phyloP scores from a whole-genome alignment of 1,139 yeast genomes.

The Hansenula sp. region DNA sequence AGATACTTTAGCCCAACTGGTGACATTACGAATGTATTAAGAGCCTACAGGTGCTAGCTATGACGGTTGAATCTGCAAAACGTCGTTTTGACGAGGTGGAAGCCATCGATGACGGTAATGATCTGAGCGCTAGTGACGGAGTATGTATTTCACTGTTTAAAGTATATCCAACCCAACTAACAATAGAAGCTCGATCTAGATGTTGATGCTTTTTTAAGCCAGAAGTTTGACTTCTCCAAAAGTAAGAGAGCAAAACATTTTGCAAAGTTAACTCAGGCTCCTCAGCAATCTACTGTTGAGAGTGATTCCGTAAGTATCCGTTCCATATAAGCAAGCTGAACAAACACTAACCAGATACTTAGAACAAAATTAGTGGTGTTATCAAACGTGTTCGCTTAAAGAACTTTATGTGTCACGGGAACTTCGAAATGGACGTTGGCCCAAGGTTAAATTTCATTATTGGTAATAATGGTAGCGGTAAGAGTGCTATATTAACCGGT shows the following conservation, averaged over 20 bases:
- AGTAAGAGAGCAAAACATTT: slow-evolving; percentile 9
- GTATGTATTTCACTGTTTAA: not conserved
- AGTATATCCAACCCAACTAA: not conserved
- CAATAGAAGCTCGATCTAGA: slow-evolving; percentile 7
- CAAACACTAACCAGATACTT: not conserved
- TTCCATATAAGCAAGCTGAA: too few relatives aligned
- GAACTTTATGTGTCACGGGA: slow-evolving; percentile 84
- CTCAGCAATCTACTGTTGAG: not conserved
- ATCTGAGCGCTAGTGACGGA: not conserved
- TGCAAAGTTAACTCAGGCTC: not conserved
- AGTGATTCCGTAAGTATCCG: slow-evolving; percentile 3
- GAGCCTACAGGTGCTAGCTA: not conserved
- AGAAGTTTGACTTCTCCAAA: slow-evolving; percentile 5
- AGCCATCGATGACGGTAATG: not conserved
- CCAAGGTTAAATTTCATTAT: slow-evolving; percentile 86
- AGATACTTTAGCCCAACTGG: too few relatives aligned
- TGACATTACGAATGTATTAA: not conserved
- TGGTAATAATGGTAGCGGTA: slow-evolving; percentile 95
- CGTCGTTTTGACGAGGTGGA: not conserved
- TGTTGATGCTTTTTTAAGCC: slow-evolving; percentile 16
- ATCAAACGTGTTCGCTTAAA: slow-evolving; percentile 53
- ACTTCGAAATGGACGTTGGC: slow-evolving; percentile 71
- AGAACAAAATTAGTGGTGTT: slow-evolving; percentile 23
- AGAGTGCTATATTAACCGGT: slow-evolving; percentile 89
- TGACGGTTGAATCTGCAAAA: not conserved